Evolutionary conservation across 2,329 filamentous ascomycete species (phyloP).

Genomic region (Epichloe scottii): DNA sequence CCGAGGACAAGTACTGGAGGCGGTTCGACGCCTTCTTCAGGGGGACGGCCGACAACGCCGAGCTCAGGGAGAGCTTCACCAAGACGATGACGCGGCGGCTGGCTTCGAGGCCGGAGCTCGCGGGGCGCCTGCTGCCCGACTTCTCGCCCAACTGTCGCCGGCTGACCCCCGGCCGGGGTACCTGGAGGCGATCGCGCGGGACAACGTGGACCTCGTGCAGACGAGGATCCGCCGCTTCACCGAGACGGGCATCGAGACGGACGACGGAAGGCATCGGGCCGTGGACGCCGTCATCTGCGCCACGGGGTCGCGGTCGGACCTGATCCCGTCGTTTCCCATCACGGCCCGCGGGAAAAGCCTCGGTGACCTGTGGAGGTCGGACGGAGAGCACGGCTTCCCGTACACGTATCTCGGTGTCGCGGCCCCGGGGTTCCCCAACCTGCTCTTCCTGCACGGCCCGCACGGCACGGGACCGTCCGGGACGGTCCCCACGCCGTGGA

Average conservation of each 20-base stretch:
- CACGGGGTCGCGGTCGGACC: slow-evolving; percentile 51
- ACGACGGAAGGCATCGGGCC: slow-evolving; percentile 40
- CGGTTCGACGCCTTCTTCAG: slow-evolving; percentile 42
- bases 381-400: slow-evolving; percentile 46
- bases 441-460: slow-evolving; percentile 52
- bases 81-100: slow-evolving; percentile 41
- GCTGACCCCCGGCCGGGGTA: slow-evolving; percentile 54
- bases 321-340: slow-evolving; percentile 49
- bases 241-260: slow-evolving; percentile 44
- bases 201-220: slow-evolving; percentile 50
- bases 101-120: slow-evolving; percentile 39
- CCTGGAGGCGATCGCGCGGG: slow-evolving; percentile 48
- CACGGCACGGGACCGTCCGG: slow-evolving; percentile 47
- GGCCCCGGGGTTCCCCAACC: slow-evolving; percentile 54
- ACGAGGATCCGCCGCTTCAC: slow-evolving; percentile 46
- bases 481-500: slow-evolving; percentile 58
- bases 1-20: slow-evolving; percentile 51
- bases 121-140: slow-evolving; percentile 44
- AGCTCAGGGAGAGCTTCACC: slow-evolving; percentile 30
- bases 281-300: slow-evolving; percentile 57
- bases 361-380: slow-evolving; percentile 40
- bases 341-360: slow-evolving; percentile 41
- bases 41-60: slow-evolving; percentile 34
- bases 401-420: slow-evolving; percentile 55
- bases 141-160: slow-evolving; percentile 54